Evolutionary conservation across 2,329 filamentous ascomycete genomes (phyloP), one percentile per base, ranked within the genome.

Genomic region (Diaporthe citri): DNA sequence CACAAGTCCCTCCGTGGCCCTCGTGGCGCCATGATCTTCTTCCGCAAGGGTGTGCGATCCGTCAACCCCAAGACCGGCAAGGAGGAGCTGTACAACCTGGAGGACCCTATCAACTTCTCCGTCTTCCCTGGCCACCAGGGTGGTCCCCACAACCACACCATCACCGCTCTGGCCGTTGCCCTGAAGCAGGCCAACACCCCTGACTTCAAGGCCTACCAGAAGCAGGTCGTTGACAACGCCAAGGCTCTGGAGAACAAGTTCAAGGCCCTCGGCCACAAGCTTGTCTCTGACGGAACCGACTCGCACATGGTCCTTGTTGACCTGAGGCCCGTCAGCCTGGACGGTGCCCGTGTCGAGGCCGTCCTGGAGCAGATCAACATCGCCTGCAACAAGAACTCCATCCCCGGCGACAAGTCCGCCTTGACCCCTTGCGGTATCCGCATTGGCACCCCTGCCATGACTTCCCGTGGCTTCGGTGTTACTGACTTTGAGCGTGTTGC

Each of bases 11-110:
- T 99, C 80, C 95, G 97, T 86, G 97, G 97, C 76, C 97, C 97
- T 76, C 95, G 97, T 84, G 97, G 97, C 82, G 97, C 97, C 84
- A 99, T 99, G 97, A 99, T 99, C 88, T 99, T 99, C 92, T 99
- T 96, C 93, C 95, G 97, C 86, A 98, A 97, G 89, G 97, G 97
- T 78, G 93, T 98, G 77, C 94, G 96, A 82, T 95, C 93, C 82
- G 93, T 93, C 72, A 95, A 98, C 83, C 88, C 94, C 86, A 98
- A 98, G 91, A 93, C 94, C 76, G 95, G 95, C 82, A 96, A 98
- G 87, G 91, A 96, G 88, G 93, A 90, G 70, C 88, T 96, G 81
- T 99, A 98, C 85, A 95, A 99, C 82, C 91, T 99, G 46, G 97
- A 99, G 89, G 91, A 93, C 80, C 94, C 95, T 74, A 99, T 99